Evolutionary conservation across 2,329 filamentous ascomycete species (phyloP).

Genomic region (Aspergillus sp.): DNA sequence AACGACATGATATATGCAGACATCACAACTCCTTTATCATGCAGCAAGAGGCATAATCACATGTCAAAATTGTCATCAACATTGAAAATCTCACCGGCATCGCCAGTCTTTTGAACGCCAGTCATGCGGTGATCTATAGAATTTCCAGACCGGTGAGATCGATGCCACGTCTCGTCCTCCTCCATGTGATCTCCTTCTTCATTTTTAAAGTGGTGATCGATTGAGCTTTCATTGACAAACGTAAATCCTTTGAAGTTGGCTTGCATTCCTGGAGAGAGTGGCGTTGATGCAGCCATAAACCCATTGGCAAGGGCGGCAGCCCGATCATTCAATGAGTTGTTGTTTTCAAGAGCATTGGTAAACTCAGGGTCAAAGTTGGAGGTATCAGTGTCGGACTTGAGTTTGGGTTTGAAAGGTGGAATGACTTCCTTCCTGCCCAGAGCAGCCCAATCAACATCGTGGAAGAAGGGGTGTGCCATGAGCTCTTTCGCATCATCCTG

Average conservation of each 20-base stretch:
- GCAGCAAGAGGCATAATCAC: conserved; percentile 39
- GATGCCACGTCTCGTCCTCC: conserved; percentile 40
- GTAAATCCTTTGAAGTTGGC: conserved; percentile 99
- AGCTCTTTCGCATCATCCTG: conserved; percentile 89
- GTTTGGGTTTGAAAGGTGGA: conserved; percentile 94
- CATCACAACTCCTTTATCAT: conserved; percentile 41
- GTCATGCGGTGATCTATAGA: conserved; percentile 45
- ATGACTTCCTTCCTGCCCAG: conserved; percentile 88
- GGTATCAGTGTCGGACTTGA: conserved; percentile 93
- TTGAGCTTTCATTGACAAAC: conserved; percentile 94
- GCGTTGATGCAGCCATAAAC: conserved; percentile 80
- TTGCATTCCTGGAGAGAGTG: conserved; percentile 90
- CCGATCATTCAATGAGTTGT: conserved; percentile 84
- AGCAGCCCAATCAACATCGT: conserved; percentile 88
- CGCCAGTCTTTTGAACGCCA: conserved; percentile 42
- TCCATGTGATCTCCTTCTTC: conserved; percentile 42
- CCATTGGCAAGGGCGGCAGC: conserved; percentile 83
- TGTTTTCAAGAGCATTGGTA: conserved; percentile 86
- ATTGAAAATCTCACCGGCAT: conserved; percentile 43
- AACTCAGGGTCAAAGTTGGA: conserved; percentile 99
- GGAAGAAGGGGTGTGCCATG: conserved; percentile 92
- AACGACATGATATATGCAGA: conserved; percentile 28
- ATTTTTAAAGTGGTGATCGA: conserved; percentile 61
- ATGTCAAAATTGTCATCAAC: conserved; percentile 48
- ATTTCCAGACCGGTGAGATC: conserved; percentile 30